Conservation (phyloP, 441 rosid species). For the Erodium texanum region DNA sequence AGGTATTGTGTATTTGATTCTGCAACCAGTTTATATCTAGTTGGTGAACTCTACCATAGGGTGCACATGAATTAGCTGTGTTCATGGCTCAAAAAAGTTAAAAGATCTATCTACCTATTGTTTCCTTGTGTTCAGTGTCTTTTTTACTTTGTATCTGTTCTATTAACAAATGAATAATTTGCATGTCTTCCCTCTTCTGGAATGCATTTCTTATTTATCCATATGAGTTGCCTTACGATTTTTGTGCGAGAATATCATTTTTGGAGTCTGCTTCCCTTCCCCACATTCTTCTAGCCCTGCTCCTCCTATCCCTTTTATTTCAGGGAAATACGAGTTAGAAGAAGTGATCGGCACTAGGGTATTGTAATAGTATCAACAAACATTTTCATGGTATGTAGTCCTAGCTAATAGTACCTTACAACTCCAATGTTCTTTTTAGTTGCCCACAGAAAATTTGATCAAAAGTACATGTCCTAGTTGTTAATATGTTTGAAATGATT, state of each 20-base stretch:
- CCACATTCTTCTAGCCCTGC: neutral
- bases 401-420: neutral
- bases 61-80: neutral
- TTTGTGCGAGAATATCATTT: neutral
- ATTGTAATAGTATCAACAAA: neutral
- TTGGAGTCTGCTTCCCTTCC: neutral
- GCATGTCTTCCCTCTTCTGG: neutral
- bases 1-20: neutral
- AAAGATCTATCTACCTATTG: neutral
- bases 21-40: neutral
- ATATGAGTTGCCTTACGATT: neutral
- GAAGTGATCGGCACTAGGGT: neutral
- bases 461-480: neutral
- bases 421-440: neutral
- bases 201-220: neutral
- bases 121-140: neutral
- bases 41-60: neutral
- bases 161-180: neutral
- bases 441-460: neutral
- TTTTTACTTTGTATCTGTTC: neutral
- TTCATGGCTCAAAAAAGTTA: neutral
- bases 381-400: slow-evolving; percentile 1
- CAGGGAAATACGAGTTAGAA: slow-evolving; percentile 1
- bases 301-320: neutral
- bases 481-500: neutral